Percentiles rank a stretch among this genome's conserved stretches.
Evolutionary conservation across 805 yeast species (phyloP).

Genomic region (Nakazawaea sp.): DNA sequence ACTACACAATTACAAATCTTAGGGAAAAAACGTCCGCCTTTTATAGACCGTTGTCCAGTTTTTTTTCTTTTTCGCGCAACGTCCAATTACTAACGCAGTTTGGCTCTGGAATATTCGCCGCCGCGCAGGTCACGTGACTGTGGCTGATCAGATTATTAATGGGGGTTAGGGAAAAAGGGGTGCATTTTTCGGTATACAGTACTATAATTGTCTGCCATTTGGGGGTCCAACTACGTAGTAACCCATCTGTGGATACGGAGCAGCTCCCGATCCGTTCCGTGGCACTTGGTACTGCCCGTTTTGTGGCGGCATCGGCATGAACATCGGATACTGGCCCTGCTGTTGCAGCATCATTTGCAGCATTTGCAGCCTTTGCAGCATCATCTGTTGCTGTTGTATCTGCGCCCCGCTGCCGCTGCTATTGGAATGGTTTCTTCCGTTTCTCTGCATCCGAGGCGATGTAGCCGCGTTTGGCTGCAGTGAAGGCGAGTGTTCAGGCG

Average conservation of each 20-base stretch:
- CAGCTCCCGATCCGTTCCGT: constrained; percentile 1
- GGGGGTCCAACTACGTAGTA: constrained; percentile 8
- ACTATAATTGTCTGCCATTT: constrained; percentile 8
- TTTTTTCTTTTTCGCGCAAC: no score
- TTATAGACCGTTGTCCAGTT: no score
- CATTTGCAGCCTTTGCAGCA: constrained; percentile 2
- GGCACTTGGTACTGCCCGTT: constrained; percentile 2
- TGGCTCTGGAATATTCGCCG: no score
- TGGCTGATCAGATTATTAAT: no score
- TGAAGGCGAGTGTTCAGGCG: constrained; percentile 1
- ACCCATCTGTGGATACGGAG: constrained; percentile 1
- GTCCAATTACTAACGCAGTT: no score
- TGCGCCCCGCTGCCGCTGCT: neutral
- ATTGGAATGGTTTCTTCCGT: neutral
- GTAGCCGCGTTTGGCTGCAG: neutral
- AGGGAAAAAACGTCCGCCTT: no score
- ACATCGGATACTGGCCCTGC: constrained; percentile 9
- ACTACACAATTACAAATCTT: no score
- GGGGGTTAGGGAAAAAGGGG: no score
- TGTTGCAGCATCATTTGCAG: constrained; percentile 3
- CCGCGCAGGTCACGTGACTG: no score
- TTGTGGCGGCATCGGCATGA: constrained; percentile 9
- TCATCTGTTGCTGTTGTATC: neutral
- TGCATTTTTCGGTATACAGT: no score
- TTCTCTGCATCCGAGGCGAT: constrained; percentile 7